Evolutionary conservation across 1,284 basidiomycete genomes (phyloP).

Genomic region (Sporisorium iseilematis-ciliati): DNA sequence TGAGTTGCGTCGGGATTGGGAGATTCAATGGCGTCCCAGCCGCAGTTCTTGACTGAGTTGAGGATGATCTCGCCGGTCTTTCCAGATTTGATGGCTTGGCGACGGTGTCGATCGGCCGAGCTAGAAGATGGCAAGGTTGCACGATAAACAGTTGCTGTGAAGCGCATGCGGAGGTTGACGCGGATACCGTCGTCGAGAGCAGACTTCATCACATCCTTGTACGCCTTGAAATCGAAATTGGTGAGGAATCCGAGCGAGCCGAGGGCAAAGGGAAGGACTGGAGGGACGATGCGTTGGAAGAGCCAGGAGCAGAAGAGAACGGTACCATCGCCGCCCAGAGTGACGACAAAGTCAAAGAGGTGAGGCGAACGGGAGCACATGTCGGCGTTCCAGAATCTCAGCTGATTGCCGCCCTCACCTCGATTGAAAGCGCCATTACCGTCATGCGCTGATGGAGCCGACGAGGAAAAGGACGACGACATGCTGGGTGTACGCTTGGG

Average conservation of each 20-base stretch:
- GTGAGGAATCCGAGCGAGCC: constrained; percentile 98
- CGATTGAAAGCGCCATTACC: constrained; percentile 29
- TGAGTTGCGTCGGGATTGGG: constrained; percentile 25
- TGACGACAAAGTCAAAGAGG: constrained; percentile 97
- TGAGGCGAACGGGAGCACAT: constrained; percentile 94
- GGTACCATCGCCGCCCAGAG: constrained; percentile 95
- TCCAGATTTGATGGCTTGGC: constrained; percentile 62
- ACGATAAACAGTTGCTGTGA: constrained; percentile 94
- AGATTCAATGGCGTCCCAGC: constrained; percentile 65
- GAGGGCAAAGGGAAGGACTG: constrained; percentile 96
- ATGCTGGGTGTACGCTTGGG: constrained; percentile 36
- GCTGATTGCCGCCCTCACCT: constrained; percentile 77
- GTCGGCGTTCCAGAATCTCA: constrained; percentile 95
- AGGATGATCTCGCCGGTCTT: constrained; percentile 68
- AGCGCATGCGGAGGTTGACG: constrained; percentile 98
- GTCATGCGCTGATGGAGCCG: constrained; percentile 32
- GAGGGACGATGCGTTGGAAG: constrained; percentile 97
- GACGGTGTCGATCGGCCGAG: constrained; percentile 51
- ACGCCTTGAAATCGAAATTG: constrained; percentile 94
- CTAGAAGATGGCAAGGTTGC: constrained; percentile 50
- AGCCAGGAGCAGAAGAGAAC: constrained; percentile 99
- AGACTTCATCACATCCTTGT: constrained; percentile 87
- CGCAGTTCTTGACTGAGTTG: constrained; percentile 61
- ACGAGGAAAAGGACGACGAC: constrained; percentile 42
- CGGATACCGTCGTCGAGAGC: constrained; percentile 93